These are phyloP conservation scores for Climacium dendroides DNA, from an alignment of 225 moss, liverwort and hornwort genomes.

Conservation along the genomic window DNA sequence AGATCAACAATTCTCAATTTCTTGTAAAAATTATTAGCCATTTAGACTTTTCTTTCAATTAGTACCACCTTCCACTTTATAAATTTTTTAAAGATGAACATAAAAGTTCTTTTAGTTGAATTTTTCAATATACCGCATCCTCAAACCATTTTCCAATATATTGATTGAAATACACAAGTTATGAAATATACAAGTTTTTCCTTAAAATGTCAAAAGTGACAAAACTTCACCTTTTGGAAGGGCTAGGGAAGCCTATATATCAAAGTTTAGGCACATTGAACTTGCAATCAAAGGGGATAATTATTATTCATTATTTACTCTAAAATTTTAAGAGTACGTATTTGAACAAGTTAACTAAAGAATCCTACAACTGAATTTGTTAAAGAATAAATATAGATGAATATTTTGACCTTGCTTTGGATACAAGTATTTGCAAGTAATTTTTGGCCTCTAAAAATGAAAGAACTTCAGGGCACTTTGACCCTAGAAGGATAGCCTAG, in stretches of 20 bases:
- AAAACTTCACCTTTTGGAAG: background rate
- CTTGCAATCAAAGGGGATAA: background rate
- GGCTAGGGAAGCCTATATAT: background rate
- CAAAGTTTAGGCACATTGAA: background rate
- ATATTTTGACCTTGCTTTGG: background rate
- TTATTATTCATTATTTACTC: no score
- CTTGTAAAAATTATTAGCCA: accelerated
- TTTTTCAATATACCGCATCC: no score
- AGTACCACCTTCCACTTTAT: background rate
- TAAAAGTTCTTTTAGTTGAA: no score
- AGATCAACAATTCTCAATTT: background rate
- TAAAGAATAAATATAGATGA: background rate
- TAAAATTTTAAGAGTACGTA: no score
- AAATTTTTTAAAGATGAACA: background rate
- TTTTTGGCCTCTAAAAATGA: background rate
- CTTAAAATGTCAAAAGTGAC: background rate
- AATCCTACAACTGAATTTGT: accelerated
- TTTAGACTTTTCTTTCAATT: background rate
- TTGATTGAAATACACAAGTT: background rate
- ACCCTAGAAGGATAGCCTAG: accelerated
- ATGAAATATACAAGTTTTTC: accelerated
- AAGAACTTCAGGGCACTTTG: background rate
- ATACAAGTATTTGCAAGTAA: background rate
- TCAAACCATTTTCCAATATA: background rate
- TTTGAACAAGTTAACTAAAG: background rate